These are phyloP conservation scores for Physaria fendleri DNA, from an alignment of 345 rosid genomes.

Conservation along the genomic window DNA sequence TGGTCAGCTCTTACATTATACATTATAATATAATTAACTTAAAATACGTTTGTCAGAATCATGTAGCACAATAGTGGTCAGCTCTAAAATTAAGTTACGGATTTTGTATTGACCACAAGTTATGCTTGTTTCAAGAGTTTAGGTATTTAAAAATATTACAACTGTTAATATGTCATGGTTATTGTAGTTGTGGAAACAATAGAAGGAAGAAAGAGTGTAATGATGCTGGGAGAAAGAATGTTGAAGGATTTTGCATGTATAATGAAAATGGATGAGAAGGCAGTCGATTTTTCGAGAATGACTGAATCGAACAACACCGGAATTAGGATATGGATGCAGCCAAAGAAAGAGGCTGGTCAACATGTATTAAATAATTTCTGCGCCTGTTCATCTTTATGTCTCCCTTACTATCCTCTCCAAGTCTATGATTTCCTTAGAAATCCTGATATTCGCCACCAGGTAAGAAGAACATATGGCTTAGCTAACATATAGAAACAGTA, in stretches of 20 bases:
- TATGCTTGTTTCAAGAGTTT: background rate
- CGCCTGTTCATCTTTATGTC: constrained; percentile 66
- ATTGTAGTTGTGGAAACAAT: constrained; percentile 23
- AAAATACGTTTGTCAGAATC: too few species aligned
- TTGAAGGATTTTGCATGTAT: constrained; percentile 43
- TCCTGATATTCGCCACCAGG: constrained; percentile 42
- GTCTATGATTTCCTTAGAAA: constrained; percentile 49
- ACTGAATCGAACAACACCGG: constrained; percentile 39
- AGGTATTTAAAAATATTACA: background rate
- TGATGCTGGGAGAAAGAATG: constrained; percentile 64
- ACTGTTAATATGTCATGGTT: background rate
- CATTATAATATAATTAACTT: background rate
- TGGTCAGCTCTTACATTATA: too few species aligned
- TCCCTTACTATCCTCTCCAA: constrained; percentile 40
- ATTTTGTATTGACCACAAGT: background rate
- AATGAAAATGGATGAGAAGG: constrained; percentile 45
- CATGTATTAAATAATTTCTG: too few species aligned
- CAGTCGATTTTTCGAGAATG: constrained; percentile 38
- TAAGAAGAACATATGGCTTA: constrained; percentile 9
- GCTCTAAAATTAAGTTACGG: too few species aligned
- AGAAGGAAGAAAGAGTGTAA: constrained; percentile 42
- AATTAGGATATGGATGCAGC: constrained; percentile 44
- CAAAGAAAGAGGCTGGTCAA: constrained; percentile 39
- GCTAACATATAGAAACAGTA: background rate
- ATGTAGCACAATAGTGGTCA: too few species aligned